These are phyloP conservation scores for Elongisporangium undulatum DNA, from an alignment of 352 stramenopile genomes.

Conservation along the genomic window DNA sequence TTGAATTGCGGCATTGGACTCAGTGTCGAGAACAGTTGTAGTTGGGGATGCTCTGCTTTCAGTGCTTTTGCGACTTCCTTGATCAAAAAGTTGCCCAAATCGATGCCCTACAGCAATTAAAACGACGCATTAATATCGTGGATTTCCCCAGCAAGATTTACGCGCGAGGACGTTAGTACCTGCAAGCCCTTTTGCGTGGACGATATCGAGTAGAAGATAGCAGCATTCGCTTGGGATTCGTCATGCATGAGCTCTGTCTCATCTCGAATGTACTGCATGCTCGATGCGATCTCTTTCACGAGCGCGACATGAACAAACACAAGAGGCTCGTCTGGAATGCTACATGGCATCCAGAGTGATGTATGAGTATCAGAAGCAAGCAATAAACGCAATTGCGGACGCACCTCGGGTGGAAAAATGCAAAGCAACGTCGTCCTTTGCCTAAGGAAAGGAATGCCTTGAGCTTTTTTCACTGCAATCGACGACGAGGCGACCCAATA, in stretches of 20 bases:
- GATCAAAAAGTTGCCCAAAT: slow-evolving; percentile 95
- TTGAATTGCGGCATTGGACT: slow-evolving; percentile 93
- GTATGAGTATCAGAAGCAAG: neutral
- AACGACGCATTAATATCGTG: slow-evolving; percentile 2
- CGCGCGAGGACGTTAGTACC: slow-evolving; percentile 18
- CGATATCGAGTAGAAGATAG: slow-evolving; percentile 97
- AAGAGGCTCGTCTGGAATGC: slow-evolving; percentile 88
- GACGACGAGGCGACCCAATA: neutral
- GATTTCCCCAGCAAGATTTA: neutral
- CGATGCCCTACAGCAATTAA: slow-evolving; percentile 68
- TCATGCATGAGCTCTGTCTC: slow-evolving; percentile 64
- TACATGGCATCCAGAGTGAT: slow-evolving; percentile 1
- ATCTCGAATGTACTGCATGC: slow-evolving; percentile 90
- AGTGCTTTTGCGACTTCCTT: slow-evolving; percentile 91
- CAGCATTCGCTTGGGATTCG: slow-evolving; percentile 53
- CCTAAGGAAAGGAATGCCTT: slow-evolving; percentile 12
- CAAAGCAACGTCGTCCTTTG: slow-evolving; percentile 87
- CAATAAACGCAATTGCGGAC: neutral
- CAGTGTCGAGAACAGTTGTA: slow-evolving; percentile 91
- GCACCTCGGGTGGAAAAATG: slow-evolving; percentile 92
- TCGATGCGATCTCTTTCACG: slow-evolving; percentile 81
- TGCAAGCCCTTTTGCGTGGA: slow-evolving; percentile 89
- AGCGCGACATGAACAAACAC: slow-evolving; percentile 95
- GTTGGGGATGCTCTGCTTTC: slow-evolving; percentile 55
- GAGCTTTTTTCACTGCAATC: neutral